Conservation (phyloP, 805 yeast species). For the Danielia reshetovae region DNA sequence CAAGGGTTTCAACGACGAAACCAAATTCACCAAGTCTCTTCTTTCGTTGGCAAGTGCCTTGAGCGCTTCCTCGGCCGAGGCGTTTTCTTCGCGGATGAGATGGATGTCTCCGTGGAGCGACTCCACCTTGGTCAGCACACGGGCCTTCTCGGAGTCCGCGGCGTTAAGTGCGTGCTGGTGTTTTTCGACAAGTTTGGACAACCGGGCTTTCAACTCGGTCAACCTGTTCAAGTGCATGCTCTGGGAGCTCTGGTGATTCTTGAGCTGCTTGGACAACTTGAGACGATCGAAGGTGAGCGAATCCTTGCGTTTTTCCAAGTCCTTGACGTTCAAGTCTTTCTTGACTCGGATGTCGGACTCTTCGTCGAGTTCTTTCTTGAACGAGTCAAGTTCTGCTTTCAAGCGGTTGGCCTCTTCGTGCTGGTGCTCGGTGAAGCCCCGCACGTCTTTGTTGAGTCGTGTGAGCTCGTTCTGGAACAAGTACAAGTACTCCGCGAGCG, state of each 20-base stretch:
- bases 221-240: constrained; percentile 8
- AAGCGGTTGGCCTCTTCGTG: constrained; percentile 10
- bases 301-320: constrained; percentile 29
- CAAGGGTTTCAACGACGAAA: constrained; percentile 22
- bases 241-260: constrained; percentile 7
- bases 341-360: constrained; percentile 27
- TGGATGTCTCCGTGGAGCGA: constrained; percentile 14
- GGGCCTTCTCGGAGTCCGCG: constrained; percentile 7
- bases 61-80: constrained; percentile 23
- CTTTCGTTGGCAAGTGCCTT: constrained; percentile 21
- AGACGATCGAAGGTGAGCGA: constrained; percentile 30
- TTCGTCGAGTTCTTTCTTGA: constrained; percentile 35
- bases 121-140: constrained; percentile 4
- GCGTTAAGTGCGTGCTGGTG: constrained; percentile 6
- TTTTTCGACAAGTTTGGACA: constrained; percentile 10
- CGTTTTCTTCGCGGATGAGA: constrained; percentile 18
- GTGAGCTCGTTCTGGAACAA: constrained; percentile 8
- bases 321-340: constrained; percentile 29
- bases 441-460: constrained; percentile 5
- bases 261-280: constrained; percentile 24
- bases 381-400: constrained; percentile 5
- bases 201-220: constrained; percentile 10
- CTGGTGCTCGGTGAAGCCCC: constrained; percentile 3
- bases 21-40: constrained; percentile 15
- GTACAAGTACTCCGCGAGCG: constrained; percentile 4